Percentiles rank a stretch among this genome's conserved stretches.
Conservation (phyloP, 2,329 filamentous ascomycete genomes). For the Fusarium siculi region DNA sequence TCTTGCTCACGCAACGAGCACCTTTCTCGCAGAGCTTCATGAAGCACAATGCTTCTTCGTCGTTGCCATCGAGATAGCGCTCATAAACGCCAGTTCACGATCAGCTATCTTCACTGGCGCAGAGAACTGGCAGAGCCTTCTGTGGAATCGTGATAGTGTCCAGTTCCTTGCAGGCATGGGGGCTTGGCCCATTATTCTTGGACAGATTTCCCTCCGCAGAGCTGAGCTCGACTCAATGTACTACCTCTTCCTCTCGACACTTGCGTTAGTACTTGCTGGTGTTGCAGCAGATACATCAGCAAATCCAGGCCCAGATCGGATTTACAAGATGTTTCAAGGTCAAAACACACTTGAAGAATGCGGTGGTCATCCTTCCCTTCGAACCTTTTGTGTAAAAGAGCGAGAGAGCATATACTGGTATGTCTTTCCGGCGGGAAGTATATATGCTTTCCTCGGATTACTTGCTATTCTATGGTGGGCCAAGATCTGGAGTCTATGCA, state of each 20-base stretch:
- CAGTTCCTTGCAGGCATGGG: constrained; percentile 2
- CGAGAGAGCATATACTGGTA: constrained; percentile 4
- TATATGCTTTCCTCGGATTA: neutral
- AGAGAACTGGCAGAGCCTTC: constrained; percentile 2
- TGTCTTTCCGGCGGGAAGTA: constrained; percentile 1
- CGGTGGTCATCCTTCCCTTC: constrained; percentile 5
- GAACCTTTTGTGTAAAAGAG: constrained; percentile 6
- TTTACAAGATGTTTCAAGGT: constrained; percentile 1
- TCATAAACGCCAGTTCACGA: neutral
- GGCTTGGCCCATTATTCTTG: constrained; percentile 9
- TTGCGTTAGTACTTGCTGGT: neutral
- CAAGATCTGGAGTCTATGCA: neutral
- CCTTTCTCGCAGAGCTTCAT: constrained; percentile 21
- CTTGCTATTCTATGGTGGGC: constrained; percentile 8
- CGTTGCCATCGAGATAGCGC: neutral
- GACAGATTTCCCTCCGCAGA: neutral
- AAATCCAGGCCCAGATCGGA: neutral
- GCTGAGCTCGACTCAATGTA: constrained; percentile 4
- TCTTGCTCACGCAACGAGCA: constrained; percentile 6
- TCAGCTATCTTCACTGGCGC: neutral
- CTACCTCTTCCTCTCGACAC: neutral
- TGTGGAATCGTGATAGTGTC: neutral
- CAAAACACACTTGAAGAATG: constrained; percentile 1
- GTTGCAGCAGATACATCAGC: neutral
- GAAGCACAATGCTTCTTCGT: constrained; percentile 28